These are phyloP conservation scores for Chlamydomonas reinhardtii DNA, from an alignment of 163 green algal species.

Conservation along the genomic window DNA sequence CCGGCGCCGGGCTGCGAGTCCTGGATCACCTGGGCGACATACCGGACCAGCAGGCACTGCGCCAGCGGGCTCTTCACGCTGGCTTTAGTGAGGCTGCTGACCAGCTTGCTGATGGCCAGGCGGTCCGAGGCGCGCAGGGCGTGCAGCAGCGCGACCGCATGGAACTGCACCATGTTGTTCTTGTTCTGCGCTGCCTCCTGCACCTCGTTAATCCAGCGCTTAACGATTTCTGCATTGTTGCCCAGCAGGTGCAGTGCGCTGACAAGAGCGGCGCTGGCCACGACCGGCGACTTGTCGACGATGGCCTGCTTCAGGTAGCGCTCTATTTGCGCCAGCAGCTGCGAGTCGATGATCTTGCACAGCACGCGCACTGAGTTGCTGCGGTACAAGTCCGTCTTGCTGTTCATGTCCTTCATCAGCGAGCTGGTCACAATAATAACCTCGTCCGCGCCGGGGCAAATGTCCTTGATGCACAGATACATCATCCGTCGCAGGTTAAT, in stretches of 20 bases:
- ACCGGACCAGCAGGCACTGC: slow-evolving; percentile 94
- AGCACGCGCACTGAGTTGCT: slow-evolving; percentile 99
- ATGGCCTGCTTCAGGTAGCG: slow-evolving; percentile 99
- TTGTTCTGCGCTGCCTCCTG: slow-evolving; percentile 93
- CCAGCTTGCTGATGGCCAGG: slow-evolving; percentile 97
- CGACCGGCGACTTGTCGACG: slow-evolving; percentile 94
- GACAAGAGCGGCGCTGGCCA: slow-evolving; percentile 94
- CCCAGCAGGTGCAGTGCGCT: slow-evolving; percentile 88
- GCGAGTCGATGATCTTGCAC: slow-evolving; percentile 94
- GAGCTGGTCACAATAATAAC: slow-evolving; percentile 99
- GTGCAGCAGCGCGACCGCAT: slow-evolving; percentile 96
- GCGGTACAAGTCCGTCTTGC: slow-evolving; percentile 94
- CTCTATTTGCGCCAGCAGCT: slow-evolving; percentile 98
- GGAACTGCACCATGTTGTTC: slow-evolving; percentile 93
- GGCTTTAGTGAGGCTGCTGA: slow-evolving; percentile 88
- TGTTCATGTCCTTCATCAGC: slow-evolving; percentile 99
- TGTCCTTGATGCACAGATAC: slow-evolving; percentile 99
- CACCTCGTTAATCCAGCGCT: slow-evolving; percentile 97
- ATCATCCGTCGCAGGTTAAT: slow-evolving; percentile 97
- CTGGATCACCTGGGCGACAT: slow-evolving; percentile 83
- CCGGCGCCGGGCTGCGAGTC: slow-evolving; percentile 73
- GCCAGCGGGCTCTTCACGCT: slow-evolving; percentile 92
- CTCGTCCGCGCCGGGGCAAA: slow-evolving; percentile 93
- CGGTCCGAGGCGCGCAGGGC: slow-evolving; percentile 93
- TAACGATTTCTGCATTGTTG: slow-evolving; percentile 94